Percentiles rank a stretch among this genome's conserved stretches.
Conservation (phyloP, 192 early-diverging fungal species). For the Backusella parvicylindrica region DNA sequence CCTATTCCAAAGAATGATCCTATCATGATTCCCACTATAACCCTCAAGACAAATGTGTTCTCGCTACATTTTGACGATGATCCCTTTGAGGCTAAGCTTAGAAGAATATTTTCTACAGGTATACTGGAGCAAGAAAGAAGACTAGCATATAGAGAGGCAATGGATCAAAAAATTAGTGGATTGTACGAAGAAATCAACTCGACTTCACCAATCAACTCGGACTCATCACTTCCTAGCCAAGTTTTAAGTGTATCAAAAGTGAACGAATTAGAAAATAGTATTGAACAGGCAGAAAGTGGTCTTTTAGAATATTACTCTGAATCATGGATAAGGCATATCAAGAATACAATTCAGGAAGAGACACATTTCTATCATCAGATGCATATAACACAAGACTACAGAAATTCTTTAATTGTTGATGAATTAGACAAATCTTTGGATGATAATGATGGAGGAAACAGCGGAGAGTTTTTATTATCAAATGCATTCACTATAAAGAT, state of each 20-base stretch:
- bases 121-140: conserved; percentile 24
- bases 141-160: conserved; percentile 24
- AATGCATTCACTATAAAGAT: neutral
- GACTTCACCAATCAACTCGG: neutral
- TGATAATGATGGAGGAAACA: neutral
- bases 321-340: conserved; percentile 27
- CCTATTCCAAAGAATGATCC: conserved; percentile 1
- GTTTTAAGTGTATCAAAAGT: neutral
- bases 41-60: neutral
- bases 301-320: conserved; percentile 22
- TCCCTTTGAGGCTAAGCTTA: conserved; percentile 33
- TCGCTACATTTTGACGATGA: conserved; percentile 34
- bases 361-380: neutral
- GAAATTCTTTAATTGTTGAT: neutral
- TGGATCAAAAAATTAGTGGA: conserved; percentile 13
- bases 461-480: neutral
- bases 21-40: conserved; percentile 6
- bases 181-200: neutral
- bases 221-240: neutral
- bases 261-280: neutral
- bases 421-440: neutral
- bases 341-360: neutral
- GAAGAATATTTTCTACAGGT: conserved; percentile 21
- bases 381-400: neutral
- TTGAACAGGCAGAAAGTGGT: conserved; percentile 12